Conservation (phyloP, 2,329 filamentous ascomycete genomes). For the Pseudogymnoascus sp. region DNA sequence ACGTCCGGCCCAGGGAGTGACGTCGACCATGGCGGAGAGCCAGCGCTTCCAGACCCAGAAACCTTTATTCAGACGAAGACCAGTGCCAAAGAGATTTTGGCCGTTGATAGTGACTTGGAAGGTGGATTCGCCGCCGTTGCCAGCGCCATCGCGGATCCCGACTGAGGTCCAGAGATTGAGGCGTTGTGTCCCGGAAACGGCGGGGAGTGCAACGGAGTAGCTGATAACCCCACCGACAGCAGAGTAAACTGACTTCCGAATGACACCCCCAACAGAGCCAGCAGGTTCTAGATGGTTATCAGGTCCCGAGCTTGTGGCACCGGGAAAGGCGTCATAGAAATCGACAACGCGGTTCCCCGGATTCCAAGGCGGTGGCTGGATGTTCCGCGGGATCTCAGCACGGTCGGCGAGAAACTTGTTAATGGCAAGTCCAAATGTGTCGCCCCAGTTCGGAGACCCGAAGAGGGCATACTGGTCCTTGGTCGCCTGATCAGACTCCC, state of each 20-base stretch:
- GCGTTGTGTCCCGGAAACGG: constrained; percentile 9
- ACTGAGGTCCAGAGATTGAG: constrained; percentile 17
- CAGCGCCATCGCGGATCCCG: constrained; percentile 16
- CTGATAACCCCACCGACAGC: constrained; percentile 12
- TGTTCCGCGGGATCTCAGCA: constrained; percentile 12
- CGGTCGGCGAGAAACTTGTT: constrained; percentile 13
- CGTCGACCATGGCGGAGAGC: constrained; percentile 15
- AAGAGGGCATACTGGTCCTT: constrained; percentile 17
- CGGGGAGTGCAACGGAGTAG: constrained; percentile 11
- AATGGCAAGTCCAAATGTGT: constrained; percentile 14
- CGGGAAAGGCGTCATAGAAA: constrained; percentile 12
- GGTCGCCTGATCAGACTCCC: constrained; percentile 12
- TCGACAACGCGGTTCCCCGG: constrained; percentile 12
- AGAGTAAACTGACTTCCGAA: constrained; percentile 14
- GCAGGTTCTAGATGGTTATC: constrained; percentile 15
- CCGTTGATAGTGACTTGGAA: constrained; percentile 15
- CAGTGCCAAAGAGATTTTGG: constrained; percentile 10
- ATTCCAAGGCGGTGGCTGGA: constrained; percentile 14
- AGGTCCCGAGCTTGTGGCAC: constrained; percentile 7
- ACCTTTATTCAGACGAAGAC: constrained; percentile 12
- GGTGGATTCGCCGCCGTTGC: constrained; percentile 12
- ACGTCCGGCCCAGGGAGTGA: constrained; percentile 14
- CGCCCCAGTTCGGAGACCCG: constrained; percentile 12
- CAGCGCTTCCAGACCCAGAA: constrained; percentile 16
- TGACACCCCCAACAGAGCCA: constrained; percentile 13